A percentile compares a stretch with the other conserved stretches of the same genome.
Evolutionary conservation across 805 yeast genomes (phyloP).

Genomic region (Saccharomyces mikatae): DNA sequence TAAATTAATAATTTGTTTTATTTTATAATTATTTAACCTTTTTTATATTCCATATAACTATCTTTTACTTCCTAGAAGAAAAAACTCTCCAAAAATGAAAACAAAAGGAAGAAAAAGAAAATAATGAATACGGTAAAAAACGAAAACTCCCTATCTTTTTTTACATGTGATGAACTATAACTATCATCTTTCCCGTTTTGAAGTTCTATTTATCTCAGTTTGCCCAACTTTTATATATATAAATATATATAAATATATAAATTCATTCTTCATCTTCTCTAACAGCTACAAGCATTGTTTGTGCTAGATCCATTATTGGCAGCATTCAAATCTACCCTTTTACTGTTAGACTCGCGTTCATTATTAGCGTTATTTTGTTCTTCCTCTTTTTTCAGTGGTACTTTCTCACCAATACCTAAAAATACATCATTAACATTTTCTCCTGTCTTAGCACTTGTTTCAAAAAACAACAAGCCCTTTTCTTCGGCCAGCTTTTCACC

Average conservation of each 20-base stretch:
- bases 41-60: neutral
- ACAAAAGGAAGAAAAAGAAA: neutral
- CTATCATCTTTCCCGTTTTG: neutral
- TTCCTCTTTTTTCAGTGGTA: slow-evolving; percentile 42
- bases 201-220: neutral
- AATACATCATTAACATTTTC: slow-evolving; percentile 86
- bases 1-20: neutral
- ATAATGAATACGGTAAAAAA: neutral
- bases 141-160: neutral
- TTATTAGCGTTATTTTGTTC: slow-evolving; percentile 18
- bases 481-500: slow-evolving; percentile 85
- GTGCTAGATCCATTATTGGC: slow-evolving; percentile 26
- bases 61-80: neutral
- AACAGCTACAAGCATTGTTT: slow-evolving; percentile 30
- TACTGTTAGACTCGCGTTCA: slow-evolving; percentile 20
- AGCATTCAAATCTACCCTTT: slow-evolving; percentile 30
- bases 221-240: neutral
- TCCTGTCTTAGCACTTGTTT: slow-evolving; percentile 89
- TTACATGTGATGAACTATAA: neutral
- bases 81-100: neutral
- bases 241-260: no score
- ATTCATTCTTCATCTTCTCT: neutral
- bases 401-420: slow-evolving; percentile 78
- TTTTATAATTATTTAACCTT: neutral
- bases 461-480: slow-evolving; percentile 83